Conservation (phyloP, 202 grass and related monocot species). For the Brachypodium distachyon region DNA sequence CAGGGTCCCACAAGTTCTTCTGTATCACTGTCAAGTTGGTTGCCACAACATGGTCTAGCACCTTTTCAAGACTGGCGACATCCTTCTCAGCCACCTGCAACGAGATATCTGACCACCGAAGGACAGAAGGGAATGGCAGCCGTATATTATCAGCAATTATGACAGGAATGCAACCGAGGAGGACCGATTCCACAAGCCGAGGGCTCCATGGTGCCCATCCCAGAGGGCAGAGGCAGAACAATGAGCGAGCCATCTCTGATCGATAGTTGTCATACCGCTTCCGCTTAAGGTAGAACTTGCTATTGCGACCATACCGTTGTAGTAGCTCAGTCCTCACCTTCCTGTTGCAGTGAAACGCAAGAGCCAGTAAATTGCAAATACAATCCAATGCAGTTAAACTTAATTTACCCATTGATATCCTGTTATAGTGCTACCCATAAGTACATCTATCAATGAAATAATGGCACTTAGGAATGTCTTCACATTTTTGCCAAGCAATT, state of each 20-base stretch:
- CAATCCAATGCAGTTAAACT: neutral
- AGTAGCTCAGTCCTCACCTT: conserved; percentile 6
- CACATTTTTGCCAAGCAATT: neutral
- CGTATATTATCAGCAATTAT: conserved; percentile 78
- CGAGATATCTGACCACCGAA: conserved; percentile 73
- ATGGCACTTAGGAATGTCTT: neutral
- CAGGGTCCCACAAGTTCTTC: conserved; percentile 78
- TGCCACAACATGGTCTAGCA: conserved; percentile 63
- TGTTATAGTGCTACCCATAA: neutral
- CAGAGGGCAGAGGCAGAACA: conserved; percentile 84
- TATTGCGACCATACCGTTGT: conserved; percentile 39
- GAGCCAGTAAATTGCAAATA: neutral
- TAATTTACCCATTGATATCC: neutral
- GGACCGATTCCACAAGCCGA: conserved; percentile 75
- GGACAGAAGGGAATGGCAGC: conserved; percentile 51
- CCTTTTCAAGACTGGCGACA: conserved; percentile 37
- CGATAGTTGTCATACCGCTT: conserved; percentile 59
- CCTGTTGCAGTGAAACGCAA: neutral
- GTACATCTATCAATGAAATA: neutral
- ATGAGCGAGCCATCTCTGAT: conserved; percentile 69
- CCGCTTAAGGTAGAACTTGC: conserved; percentile 69
- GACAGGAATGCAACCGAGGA: conserved; percentile 71
- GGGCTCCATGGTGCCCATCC: conserved; percentile 98
- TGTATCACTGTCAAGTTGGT: conserved; percentile 73
- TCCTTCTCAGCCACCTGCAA: conserved; percentile 35